These are phyloP conservation scores for Vigna mungo DNA, from an alignment of 306 rosid species.

Conservation along the genomic window DNA sequence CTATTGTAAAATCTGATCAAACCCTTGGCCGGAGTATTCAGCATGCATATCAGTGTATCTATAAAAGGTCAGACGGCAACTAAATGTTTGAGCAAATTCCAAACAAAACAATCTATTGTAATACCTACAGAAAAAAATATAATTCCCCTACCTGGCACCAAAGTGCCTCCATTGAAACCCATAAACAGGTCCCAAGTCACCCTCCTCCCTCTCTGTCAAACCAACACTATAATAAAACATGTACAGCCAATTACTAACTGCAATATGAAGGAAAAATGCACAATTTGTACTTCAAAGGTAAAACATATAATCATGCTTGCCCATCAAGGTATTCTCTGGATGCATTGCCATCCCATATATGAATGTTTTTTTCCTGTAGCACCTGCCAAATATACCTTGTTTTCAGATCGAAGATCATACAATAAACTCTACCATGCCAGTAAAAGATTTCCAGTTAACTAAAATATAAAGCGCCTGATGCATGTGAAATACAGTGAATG, in stretches of 20 bases:
- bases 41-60: too few species aligned
- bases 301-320: conserved; percentile 55
- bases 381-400: conserved; percentile 59
- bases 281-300: background rate
- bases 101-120: conserved; percentile 19
- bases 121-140: conserved; percentile 5
- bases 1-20: background rate
- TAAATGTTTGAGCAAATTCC: conserved; percentile 1
- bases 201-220: conserved; percentile 88
- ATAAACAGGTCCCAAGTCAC: conserved; percentile 97
- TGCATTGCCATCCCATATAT: conserved; percentile 97
- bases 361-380: conserved; percentile 87
- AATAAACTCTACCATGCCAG: conserved; percentile 22
- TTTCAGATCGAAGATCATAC: conserved; percentile 22
- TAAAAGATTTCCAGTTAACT: conserved; percentile 2
- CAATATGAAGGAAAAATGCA: conserved; percentile 12
- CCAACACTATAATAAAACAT: conserved; percentile 67
- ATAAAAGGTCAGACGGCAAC: background rate
- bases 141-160: conserved; percentile 81
- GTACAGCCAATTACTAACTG: conserved; percentile 39
- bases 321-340: conserved; percentile 94
- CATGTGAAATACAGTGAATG: background rate
- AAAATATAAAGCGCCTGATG: background rate
- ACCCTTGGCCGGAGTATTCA: too few species aligned
- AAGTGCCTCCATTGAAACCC: conserved; percentile 99